Conservation (phyloP, 805 yeast species). For the Kazachstania psychrophila region DNA sequence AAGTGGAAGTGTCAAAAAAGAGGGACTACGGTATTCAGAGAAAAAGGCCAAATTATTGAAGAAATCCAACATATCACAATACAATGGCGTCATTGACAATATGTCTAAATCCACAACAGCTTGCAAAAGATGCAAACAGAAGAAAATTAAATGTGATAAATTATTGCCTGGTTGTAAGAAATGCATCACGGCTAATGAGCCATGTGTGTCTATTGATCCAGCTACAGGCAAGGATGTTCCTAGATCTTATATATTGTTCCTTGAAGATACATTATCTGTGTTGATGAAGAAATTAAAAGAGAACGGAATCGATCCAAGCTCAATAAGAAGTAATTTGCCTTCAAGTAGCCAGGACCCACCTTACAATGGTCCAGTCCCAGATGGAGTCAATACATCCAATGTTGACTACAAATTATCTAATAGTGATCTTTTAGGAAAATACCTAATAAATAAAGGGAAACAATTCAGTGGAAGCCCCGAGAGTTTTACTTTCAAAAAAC, state of each 20-base stretch:
- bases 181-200: slow-evolving; percentile 52
- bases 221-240: slow-evolving; percentile 84
- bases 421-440: slow-evolving; percentile 21
- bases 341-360: slow-evolving; percentile 23
- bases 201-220: slow-evolving; percentile 79
- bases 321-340: slow-evolving; percentile 22
- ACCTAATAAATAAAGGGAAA: slow-evolving; percentile 18
- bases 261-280: slow-evolving; percentile 56
- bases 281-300: slow-evolving; percentile 43
- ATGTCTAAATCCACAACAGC: slow-evolving; percentile 68
- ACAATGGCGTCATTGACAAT: too few relatives aligned
- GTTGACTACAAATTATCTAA: slow-evolving; percentile 9
- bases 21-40: too few relatives aligned
- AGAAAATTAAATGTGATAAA: slow-evolving; percentile 56
- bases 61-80: too few relatives aligned
- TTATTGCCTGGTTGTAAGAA: slow-evolving; percentile 47
- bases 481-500: too few relatives aligned
- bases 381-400: too few relatives aligned
- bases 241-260: slow-evolving; percentile 60
- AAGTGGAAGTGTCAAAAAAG: too few relatives aligned
- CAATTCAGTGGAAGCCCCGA: too few relatives aligned
- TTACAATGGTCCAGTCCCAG: slow-evolving; percentile 15
- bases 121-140: slow-evolving; percentile 71
- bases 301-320: slow-evolving; percentile 33
- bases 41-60: too few relatives aligned